Percentiles rank a stretch among this genome's conserved stretches.
Conservation (phyloP, 306 rosid genomes). For the Lathyrus oleraceus region DNA sequence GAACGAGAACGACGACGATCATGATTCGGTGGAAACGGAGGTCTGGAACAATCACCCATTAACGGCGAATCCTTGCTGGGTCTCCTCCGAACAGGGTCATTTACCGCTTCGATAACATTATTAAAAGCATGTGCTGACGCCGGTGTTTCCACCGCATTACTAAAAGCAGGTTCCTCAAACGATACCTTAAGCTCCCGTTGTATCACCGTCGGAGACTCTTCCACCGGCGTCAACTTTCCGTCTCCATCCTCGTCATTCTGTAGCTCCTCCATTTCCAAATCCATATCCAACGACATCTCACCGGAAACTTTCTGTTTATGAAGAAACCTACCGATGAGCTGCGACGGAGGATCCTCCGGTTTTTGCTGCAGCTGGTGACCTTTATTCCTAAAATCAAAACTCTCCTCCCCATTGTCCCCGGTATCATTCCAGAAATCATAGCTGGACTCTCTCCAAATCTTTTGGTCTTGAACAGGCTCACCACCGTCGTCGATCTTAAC, state of each 20-base stretch:
- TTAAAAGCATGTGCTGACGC: too few relatives aligned
- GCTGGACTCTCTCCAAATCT: slow-evolving; percentile 64
- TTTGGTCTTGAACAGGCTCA: not conserved
- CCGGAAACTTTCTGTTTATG: slow-evolving; percentile 80
- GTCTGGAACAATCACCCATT: slow-evolving; percentile 33
- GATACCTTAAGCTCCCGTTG: slow-evolving; percentile 60
- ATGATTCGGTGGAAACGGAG: slow-evolving; percentile 36
- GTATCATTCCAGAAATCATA: slow-evolving; percentile 54
- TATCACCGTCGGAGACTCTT: slow-evolving; percentile 54
- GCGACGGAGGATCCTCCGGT: slow-evolving; percentile 74
- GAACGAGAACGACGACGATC: slow-evolving; percentile 35
- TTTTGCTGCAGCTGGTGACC: not conserved
- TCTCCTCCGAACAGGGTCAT: slow-evolving; percentile 55
- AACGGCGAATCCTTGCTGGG: slow-evolving; percentile 42
- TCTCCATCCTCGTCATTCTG: slow-evolving; percentile 23
- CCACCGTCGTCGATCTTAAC: slow-evolving; percentile 59
- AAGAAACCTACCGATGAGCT: slow-evolving; percentile 67
- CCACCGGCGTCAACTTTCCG: slow-evolving; percentile 46
- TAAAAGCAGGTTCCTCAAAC: slow-evolving; percentile 46
- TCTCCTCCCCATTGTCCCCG: not conserved
- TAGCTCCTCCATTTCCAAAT: slow-evolving; percentile 90
- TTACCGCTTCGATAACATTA: slow-evolving; percentile 14
- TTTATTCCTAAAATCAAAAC: slow-evolving; percentile 48
- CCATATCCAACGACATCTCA: slow-evolving; percentile 77
- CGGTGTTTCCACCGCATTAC: too few relatives aligned